Evolutionary conservation across 495 filamentous ascomycete species (phyloP).

Genomic region (Lentithecium fluviatile): DNA sequence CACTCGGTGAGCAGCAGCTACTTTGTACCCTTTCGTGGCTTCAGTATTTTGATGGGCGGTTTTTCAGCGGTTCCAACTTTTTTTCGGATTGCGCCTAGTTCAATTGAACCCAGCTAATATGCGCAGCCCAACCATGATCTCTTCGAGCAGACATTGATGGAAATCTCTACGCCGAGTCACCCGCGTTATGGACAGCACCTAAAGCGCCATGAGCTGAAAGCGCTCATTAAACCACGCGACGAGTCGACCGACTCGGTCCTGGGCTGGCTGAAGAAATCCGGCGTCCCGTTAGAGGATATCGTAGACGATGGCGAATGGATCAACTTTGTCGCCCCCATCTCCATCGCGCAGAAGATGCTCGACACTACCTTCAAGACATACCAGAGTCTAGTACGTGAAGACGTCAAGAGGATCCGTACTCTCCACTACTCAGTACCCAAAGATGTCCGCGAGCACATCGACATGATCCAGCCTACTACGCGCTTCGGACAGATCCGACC

Average conservation of each 20-base stretch:
- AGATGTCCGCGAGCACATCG: conserved; percentile 51
- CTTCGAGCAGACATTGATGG: conserved; percentile 61
- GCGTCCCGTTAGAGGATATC: conserved; percentile 33
- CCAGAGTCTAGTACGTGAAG: conserved; percentile 25
- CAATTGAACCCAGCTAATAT: conserved; percentile 3
- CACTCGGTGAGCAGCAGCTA: conserved; percentile 24
- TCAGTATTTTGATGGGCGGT: background rate
- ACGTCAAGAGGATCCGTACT: conserved; percentile 49
- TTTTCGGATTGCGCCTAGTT: background rate
- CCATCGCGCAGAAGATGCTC: conserved; percentile 40
- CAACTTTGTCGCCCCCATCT: conserved; percentile 40
- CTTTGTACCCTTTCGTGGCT: background rate
- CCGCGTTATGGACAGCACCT: conserved; percentile 63
- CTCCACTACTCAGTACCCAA: conserved; percentile 65
- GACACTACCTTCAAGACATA: conserved; percentile 41
- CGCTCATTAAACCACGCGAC: conserved; percentile 33
- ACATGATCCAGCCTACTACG: conserved; percentile 61
- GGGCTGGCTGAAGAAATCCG: conserved; percentile 37
- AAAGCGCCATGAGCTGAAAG: conserved; percentile 50
- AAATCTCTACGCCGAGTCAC: conserved; percentile 63
- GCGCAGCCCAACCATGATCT: conserved; percentile 50
- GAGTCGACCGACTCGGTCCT: conserved; percentile 34
- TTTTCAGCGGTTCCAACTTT: background rate
- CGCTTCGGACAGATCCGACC: conserved; percentile 53
- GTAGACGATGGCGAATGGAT: conserved; percentile 41